Conservation (phyloP, 1,284 basidiomycete species). For the Irpex rosettiformis region DNA sequence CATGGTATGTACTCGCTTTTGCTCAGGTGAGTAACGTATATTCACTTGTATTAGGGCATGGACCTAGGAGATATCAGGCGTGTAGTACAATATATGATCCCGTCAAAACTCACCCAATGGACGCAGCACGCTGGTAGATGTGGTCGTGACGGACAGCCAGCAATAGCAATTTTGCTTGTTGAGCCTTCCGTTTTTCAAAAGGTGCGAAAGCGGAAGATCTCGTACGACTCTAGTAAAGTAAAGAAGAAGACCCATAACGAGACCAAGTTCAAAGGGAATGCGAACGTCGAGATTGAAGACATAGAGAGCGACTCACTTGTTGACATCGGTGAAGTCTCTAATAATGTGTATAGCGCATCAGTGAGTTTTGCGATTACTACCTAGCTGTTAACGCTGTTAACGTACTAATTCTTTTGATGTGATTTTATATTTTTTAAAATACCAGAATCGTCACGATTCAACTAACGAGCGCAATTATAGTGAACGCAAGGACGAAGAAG, state of each 20-base stretch:
- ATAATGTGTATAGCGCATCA: too few relatives aligned
- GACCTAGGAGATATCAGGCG: conserved; percentile 17
- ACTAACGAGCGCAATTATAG: neutral
- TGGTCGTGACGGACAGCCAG: conserved; percentile 14
- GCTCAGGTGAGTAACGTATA: neutral
- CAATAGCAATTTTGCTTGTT: conserved; percentile 14
- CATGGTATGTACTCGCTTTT: conserved; percentile 1
- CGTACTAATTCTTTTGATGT: too few relatives aligned
- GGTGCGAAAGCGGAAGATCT: neutral
- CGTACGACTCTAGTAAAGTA: neutral
- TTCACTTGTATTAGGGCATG: conserved; percentile 3
- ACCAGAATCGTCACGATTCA: neutral
- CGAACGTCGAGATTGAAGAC: neutral
- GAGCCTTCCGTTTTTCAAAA: conserved; percentile 12
- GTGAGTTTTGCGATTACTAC: too few relatives aligned
- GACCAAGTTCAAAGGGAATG: neutral
- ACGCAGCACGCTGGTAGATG: conserved; percentile 14
- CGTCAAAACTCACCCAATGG: conserved; percentile 14
- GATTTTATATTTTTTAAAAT: neutral
- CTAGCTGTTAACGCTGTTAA: too few relatives aligned
- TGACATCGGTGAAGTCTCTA: too few relatives aligned
- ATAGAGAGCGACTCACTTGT: too few relatives aligned
- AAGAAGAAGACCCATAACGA: conserved; percentile 2
- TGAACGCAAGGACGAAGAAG: neutral
- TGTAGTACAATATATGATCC: conserved; percentile 14